These are phyloP conservation scores for Sambucus nigra DNA, from an alignment of 129 eudicot species.

Conservation along the genomic window DNA sequence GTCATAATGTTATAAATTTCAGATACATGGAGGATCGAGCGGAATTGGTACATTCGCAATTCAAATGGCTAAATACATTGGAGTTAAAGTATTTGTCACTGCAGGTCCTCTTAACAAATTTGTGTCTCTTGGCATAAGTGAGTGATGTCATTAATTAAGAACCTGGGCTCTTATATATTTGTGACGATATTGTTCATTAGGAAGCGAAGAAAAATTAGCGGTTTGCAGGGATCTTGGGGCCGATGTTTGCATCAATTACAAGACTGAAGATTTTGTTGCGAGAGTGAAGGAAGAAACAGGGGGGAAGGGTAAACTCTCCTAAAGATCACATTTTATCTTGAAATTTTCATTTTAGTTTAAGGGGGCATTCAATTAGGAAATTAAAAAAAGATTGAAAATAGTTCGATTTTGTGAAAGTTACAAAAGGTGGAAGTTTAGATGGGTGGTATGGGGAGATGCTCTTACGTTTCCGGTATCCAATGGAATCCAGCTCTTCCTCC, in stretches of 20 bases:
- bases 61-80: constrained; percentile 75
- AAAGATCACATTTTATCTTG: not conserved
- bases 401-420: too few species aligned
- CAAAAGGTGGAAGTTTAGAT: too few species aligned
- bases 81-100: constrained; percentile 73
- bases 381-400: too few species aligned
- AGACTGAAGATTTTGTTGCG: constrained; percentile 92
- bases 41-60: constrained; percentile 98
- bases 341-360: not conserved
- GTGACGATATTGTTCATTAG: constrained; percentile 20
- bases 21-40: constrained; percentile 97
- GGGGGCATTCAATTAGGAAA: too few species aligned
- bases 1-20: constrained; percentile 23
- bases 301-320: constrained; percentile 47
- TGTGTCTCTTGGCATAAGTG: not conserved
- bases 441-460: too few species aligned
- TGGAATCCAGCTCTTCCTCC: too few species aligned
- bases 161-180: not conserved
- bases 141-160: not conserved
- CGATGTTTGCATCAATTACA: constrained; percentile 89
- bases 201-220: constrained; percentile 78
- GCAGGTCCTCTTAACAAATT: constrained; percentile 43
- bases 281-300: constrained; percentile 95
- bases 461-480: too few species aligned
- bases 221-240: constrained; percentile 94